Evolutionary conservation across 2,329 filamentous ascomycete genomes (phyloP).

Genomic region (Cryphonectria parasitica): DNA sequence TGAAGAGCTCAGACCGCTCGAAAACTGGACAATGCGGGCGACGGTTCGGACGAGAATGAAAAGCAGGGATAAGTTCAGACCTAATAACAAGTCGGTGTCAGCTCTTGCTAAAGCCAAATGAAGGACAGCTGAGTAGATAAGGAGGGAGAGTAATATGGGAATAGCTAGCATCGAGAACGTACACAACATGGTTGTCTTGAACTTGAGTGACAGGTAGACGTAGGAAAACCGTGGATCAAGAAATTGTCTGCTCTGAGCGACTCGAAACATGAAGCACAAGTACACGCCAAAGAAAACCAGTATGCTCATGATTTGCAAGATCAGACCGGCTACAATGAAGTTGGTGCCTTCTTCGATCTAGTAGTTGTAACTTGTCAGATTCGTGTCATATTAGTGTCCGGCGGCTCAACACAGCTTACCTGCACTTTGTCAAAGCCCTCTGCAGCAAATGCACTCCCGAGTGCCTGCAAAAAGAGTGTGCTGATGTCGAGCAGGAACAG

Average conservation of each 20-base stretch:
- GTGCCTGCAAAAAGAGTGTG: slow-evolving; percentile 39
- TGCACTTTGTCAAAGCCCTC: slow-evolving; percentile 39
- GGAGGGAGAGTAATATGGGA: not conserved
- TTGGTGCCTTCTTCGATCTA: slow-evolving; percentile 41
- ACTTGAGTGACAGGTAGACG: slow-evolving; percentile 48
- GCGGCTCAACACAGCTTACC: slow-evolving; percentile 39
- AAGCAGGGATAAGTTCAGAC: slow-evolving; percentile 41
- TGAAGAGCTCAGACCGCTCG: slow-evolving; percentile 39
- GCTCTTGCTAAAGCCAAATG: not conserved
- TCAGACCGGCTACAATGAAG: slow-evolving; percentile 50
- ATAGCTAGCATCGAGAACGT: slow-evolving; percentile 31
- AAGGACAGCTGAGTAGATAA: not conserved
- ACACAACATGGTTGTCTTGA: slow-evolving; percentile 52
- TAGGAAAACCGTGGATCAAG: slow-evolving; percentile 45
- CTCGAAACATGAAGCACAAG: slow-evolving; percentile 45
- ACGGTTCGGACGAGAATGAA: slow-evolving; percentile 48
- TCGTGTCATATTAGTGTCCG: not conserved
- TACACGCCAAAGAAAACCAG: slow-evolving; percentile 44
- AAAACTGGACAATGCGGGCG: slow-evolving; percentile 46
- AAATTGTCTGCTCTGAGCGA: slow-evolving; percentile 43
- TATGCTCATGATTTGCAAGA: slow-evolving; percentile 47
- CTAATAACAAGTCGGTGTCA: slow-evolving; percentile 33
- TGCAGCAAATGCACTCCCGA: slow-evolving; percentile 46
- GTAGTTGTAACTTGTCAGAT: slow-evolving; percentile 12
- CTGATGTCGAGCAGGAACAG: slow-evolving; percentile 43